Percentiles rank a stretch among this genome's conserved stretches.
Evolutionary conservation across 2,329 filamentous ascomycete species (phyloP).

Genomic region (Sarocladium oryzae): DNA sequence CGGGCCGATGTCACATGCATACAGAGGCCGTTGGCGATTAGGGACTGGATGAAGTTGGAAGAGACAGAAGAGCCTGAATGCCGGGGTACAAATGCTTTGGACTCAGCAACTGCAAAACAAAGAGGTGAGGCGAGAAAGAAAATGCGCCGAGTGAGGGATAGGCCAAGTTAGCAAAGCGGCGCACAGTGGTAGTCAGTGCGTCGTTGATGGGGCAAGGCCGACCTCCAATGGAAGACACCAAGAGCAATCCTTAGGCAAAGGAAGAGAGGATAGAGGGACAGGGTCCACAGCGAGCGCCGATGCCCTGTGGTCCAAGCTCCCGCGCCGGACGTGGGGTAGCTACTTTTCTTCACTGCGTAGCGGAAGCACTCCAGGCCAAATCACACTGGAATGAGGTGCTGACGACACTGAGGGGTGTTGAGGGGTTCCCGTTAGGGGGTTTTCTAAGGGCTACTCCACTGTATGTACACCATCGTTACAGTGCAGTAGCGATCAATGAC

Average conservation of each 20-base stretch:
- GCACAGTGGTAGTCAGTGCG: neutral
- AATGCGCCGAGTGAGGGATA: slow-evolving; percentile 4
- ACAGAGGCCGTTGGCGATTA: neutral
- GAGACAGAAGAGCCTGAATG: too few species aligned
- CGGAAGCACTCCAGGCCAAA: too few species aligned
- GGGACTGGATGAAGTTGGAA: neutral
- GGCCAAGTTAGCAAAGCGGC: neutral
- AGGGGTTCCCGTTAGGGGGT: too few species aligned
- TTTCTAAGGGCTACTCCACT: too few species aligned
- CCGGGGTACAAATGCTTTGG: too few species aligned
- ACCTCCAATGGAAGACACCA: neutral
- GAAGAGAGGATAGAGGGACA: neutral
- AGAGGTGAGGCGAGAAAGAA: slow-evolving; percentile 1
- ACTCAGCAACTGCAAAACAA: neutral
- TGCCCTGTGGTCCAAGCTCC: slow-evolving; percentile 4
- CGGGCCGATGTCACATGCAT: neutral
- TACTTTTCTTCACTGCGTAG: too few species aligned
- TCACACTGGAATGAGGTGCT: too few species aligned
- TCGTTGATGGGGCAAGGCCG: neutral
- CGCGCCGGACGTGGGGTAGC: slow-evolving; percentile 6
- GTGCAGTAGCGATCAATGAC: too few species aligned
- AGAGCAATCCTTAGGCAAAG: too few species aligned
- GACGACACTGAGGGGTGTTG: too few species aligned
- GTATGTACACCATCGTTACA: too few species aligned
- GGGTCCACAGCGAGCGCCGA: too few species aligned